Evolutionary conservation across 371 early-diverging fungal species (phyloP), one percentile per base, ranked within the genome.

Genomic region (Coemansia sp.): DNA sequence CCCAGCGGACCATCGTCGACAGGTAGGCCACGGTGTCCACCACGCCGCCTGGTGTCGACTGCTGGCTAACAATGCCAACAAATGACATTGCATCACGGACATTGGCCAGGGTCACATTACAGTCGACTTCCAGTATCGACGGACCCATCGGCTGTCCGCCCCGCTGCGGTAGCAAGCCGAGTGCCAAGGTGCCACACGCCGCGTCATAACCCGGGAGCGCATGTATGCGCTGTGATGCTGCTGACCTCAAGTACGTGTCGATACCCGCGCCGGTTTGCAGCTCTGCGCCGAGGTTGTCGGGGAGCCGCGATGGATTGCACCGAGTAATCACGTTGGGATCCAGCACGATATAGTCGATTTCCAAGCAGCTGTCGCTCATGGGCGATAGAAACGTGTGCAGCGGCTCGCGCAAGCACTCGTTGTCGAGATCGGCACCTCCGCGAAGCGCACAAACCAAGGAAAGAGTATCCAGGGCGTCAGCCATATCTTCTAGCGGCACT

Each of bases 1-100:
- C 74, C 71, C 69, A 69, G 1, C 14, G 34, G 2, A 74, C 61
- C 71, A 74, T 74, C 5, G 39, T n/a, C 1, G 74, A 33, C 35
- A 74, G 26, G 42, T 61, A 74, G 2, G 59, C 53, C 4, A 50
- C 61, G 4, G 61, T 45, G 9, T 74, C 71, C 20, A 40, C 51
- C 3, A 58, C 20, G 16, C 31, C 31, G 1, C 12, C n/a, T 3
- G 36, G 43, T 4, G 35, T 12, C 4, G 30, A 5, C 12, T 47
- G 51, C 51, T 30, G 49, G 34, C 31, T 12, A 11, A 16, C 9
- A 3, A 12, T 35, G 1, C 51, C 41, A 30, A 20, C 51, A 41
- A 33, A 51, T 2, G n/a, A 48, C 34, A 40, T 31, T 11, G 50
- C 52, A 2, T 35, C 41, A 8, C 45, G 53, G 5, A 42, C 9